Base-by-base conservation (phyloP, 2,329 filamentous ascomycete species). In the Aphanoascus verrucosus region DNA sequence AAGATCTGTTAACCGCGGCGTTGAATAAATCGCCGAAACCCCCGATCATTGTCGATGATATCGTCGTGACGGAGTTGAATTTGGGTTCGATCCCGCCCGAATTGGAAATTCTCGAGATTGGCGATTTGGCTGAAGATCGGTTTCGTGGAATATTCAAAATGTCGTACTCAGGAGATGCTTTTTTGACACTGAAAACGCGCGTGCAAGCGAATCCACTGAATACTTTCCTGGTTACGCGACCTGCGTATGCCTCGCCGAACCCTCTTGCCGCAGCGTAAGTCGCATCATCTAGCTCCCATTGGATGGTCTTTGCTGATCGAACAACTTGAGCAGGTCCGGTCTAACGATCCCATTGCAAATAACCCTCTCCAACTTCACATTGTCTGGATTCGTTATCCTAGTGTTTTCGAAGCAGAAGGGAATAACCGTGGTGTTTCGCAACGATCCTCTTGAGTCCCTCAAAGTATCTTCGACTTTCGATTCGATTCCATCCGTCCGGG, bases 91-190 rank as follows among this genome's bases (percentile, higher is more conserved):
- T 94, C 48, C 91, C 93, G 45, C 93, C 93, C 9, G 88, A 97
- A 66, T 75, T 98, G 64, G 93, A 98, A 72, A 97, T 98, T 59
- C 74, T 98, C 60, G 93, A 98, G 76, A 94, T 98, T 70, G 93
- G 93, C 55, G 93, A 98, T 70, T 76, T 98, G 67, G 93, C 93
- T 51, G 93, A 97, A 72, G 93, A 98, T 74, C 80, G 91, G 51
- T 98, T 98, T 70, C 81, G 93, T 55, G 93, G 93, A 67, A 97
- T 98, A 62, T 98, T 98, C 78, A 97, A 97, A 72, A 97, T 98
- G 91, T 91, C 86, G 68, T 98, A 98, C 69, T 83, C 86, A 1
- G 93, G 93, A 60, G 91, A 98, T 72, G 91, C 93, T 31, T 97
- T 90, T 67, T 73, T 98, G 72, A 97, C 93, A 23, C 77, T 98